Evolutionary conservation across 1,139 yeast genomes (phyloP), one percentile per base, ranked within the genome.

Genomic region (Saccharomycopsis phalli): DNA sequence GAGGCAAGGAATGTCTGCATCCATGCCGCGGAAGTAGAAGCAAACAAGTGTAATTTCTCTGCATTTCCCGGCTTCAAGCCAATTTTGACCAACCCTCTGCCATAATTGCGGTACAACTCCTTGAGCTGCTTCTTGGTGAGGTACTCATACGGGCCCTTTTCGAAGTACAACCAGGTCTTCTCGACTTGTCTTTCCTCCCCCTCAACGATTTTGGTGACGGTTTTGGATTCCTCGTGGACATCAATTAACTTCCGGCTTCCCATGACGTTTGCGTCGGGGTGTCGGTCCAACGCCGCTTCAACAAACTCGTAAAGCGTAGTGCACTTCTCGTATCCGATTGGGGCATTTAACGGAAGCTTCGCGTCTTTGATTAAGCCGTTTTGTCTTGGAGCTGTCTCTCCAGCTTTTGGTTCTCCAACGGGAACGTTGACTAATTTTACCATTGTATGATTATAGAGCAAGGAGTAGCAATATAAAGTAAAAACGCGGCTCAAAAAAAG

Each of bases 371-470:
- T 76, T 42, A 72, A 64, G 45, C 69, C 66, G 55, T 75, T 81
- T 65, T 95, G 77, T 64, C 94, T 76, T 49, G 94, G 94, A 3
- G 95, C 94, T 22, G 95, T 82, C 64, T 88, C 96, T 47, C 94
- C 93, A 8, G 74, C 72, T 53, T 73, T 74, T 31, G 91, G 88
- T 45, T 81, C 80, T 29, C 94, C 94, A 28, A 83, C 93, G 29
- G 78, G 76, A 30, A 82, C 88, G 45, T 71, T 68, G 20, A 65
- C 63, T 47, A 44, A 35, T 8, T 16, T 7, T 10, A 16, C 21
- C 33, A 30, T 30, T 18, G 22, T 30, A 6, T 11, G 29, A n/a
- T 11, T 11, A n/a, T 11, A 11, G 4, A 26, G 29, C 25, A 22
- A 22, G 8, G 10, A 23, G n/a, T 23, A 23, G n/a, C 27, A 23